Percentiles rank a stretch among this genome's conserved stretches.
phyloP scores from a whole-genome alignment of 75 land plant genomes.

The Cunninghamia lanceolata region DNA sequence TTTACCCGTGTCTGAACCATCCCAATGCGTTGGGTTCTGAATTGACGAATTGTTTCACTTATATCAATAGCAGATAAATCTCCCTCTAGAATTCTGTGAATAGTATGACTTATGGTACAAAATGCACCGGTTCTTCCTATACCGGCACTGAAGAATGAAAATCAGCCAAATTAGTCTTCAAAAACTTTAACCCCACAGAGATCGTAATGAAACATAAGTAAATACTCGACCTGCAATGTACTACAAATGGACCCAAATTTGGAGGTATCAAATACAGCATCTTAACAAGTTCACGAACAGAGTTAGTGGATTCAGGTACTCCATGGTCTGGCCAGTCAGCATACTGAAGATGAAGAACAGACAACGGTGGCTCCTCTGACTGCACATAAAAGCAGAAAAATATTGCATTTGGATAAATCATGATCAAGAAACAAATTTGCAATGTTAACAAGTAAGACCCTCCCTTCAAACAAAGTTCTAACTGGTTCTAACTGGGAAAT shows the following conservation, averaged over 20 bases:
- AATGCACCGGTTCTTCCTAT: constrained; percentile 94
- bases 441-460: neutral
- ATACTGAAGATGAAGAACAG: constrained; percentile 83
- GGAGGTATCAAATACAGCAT: constrained; percentile 50
- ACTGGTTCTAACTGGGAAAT: neutral
- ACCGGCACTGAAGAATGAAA: constrained; percentile 72
- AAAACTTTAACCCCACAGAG: neutral
- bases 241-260: constrained; percentile 80
- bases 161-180: neutral
- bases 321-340: constrained; percentile 95
- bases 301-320: constrained; percentile 57
- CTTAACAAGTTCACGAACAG: constrained; percentile 77
- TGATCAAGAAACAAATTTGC: neutral
- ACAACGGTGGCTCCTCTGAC: constrained; percentile 54
- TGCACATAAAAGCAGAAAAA: constrained; percentile 23
- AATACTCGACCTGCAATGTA: constrained; percentile 86
- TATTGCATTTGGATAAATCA: neutral
- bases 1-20: constrained; percentile 91
- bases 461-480: neutral
- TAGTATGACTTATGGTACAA: constrained; percentile 74
- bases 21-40: constrained; percentile 83
- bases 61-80: constrained; percentile 81
- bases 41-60: constrained; percentile 47
- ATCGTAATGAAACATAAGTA: neutral
- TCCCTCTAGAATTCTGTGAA: constrained; percentile 77